A percentile compares a stretch with the other conserved stretches of the same genome.
Conservation (phyloP, 2,329 filamentous ascomycete species). For the Cladosporium sp. region DNA sequence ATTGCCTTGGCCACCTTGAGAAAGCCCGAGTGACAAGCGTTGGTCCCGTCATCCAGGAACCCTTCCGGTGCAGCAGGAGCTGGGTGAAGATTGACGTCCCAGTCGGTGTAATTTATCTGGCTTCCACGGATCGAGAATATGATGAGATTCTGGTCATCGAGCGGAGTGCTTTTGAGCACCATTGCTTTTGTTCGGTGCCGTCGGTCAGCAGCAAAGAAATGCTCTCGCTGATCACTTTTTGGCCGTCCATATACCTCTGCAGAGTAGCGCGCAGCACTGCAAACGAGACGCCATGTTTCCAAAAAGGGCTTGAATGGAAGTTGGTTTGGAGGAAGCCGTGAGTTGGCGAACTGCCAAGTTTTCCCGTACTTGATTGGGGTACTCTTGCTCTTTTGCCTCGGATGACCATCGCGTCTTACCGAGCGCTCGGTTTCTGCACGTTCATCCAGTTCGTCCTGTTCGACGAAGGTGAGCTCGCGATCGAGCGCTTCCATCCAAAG, state of each 20-base stretch:
- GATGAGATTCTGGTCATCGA: conserved; percentile 72
- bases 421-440: not conserved
- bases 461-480: conserved; percentile 6
- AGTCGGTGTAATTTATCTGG: conserved; percentile 70
- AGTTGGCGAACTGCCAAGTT: conserved; percentile 73
- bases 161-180: conserved; percentile 74
- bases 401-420: not conserved
- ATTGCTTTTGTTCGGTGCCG: conserved; percentile 75
- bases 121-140: conserved; percentile 81
- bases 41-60: conserved; percentile 73
- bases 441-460: conserved; percentile 1
- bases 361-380: conserved; percentile 45
- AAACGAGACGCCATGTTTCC: conserved; percentile 70
- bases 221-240: conserved; percentile 57
- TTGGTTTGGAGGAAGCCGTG: conserved; percentile 63
- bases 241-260: conserved; percentile 68
- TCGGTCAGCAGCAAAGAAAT: conserved; percentile 68
- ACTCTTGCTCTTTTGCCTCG: not conserved
- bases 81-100: conserved; percentile 75
- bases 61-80: conserved; percentile 60
- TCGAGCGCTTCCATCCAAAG: conserved; percentile 10
- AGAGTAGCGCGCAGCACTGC: conserved; percentile 73
- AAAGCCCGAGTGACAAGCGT: conserved; percentile 77
- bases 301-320: conserved; percentile 66
- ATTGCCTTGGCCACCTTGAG: conserved; percentile 70